These are phyloP conservation scores for Ajuga chamaepitys DNA, from an alignment of 257 asterid species.

Conservation along the genomic window DNA sequence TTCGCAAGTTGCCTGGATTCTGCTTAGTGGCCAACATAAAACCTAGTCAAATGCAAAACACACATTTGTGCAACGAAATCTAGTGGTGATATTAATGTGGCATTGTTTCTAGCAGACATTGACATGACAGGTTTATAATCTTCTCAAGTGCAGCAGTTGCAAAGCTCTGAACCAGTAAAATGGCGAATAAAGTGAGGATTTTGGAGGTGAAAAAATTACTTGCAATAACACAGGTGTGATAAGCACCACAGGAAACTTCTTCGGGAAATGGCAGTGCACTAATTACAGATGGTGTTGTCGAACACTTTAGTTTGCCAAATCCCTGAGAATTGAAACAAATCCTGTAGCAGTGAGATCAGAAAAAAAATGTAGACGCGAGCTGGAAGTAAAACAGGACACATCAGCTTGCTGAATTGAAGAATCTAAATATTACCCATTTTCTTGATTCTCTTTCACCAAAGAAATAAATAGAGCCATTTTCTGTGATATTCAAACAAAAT, in stretches of 20 bases:
- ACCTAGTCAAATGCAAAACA: background rate
- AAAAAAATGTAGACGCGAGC: background rate
- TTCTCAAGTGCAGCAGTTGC: background rate
- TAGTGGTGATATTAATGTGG: background rate
- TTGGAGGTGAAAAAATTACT: conserved; percentile 34
- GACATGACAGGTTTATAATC: background rate
- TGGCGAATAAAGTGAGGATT: conserved; percentile 2
- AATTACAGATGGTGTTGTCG: conserved; percentile 48
- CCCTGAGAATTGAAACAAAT: conserved; percentile 39
- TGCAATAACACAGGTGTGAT: conserved; percentile 85
- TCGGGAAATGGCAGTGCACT: conserved; percentile 51
- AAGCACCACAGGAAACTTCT: conserved; percentile 89
- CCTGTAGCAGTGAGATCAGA: conserved; percentile 1
- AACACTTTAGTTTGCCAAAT: conserved; percentile 56
- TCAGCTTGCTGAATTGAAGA: conserved; percentile 13
- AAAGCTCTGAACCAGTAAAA: conserved; percentile 7
- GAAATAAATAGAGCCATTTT: conserved; percentile 63
- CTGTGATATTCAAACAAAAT: conserved; percentile 36
- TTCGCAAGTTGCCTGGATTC: background rate
- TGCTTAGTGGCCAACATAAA: background rate
- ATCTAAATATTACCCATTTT: conserved; percentile 53
- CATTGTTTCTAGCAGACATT: background rate
- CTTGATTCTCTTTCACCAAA: conserved; percentile 80
- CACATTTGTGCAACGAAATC: background rate
- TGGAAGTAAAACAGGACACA: background rate